Conservation (phyloP, 164 flowering plant species). For the Chloranthus sessilifolius region DNA sequence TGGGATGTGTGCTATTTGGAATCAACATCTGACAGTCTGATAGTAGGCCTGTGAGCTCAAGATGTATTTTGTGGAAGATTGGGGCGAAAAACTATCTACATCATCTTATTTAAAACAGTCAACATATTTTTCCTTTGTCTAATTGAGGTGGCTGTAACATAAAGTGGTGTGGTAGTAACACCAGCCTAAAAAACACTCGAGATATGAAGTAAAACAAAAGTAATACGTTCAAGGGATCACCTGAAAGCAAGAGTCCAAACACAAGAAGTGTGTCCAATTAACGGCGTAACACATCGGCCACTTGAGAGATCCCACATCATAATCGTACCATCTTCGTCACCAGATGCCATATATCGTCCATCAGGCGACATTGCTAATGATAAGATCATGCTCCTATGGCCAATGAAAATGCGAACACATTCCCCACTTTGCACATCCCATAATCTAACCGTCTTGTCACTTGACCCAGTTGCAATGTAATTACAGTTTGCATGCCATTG, state of each 20-base stretch:
- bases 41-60: no score
- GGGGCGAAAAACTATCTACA: no score
- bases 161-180: no score
- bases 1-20: no score
- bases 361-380: conserved; percentile 97
- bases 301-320: conserved; percentile 99
- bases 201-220: background rate
- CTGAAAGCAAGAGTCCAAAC: conserved; percentile 96
- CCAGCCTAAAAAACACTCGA: no score
- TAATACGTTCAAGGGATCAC: no score
- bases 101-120: no score
- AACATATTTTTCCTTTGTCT: no score
- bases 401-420: conserved; percentile 92
- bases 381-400: conserved; percentile 89
- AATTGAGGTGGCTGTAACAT: no score
- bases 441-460: conserved; percentile 92
- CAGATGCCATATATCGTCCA: conserved; percentile 97
- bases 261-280: conserved; percentile 87
- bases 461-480: conserved; percentile 95
- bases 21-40: background rate
- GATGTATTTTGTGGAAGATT: no score
- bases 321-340: conserved; percentile 97
- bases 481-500: conserved; percentile 98
- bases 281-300: conserved; percentile 85
- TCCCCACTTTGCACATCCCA: conserved; percentile 99